Conservation (phyloP, 768 basidiomycete species). For the Termitomyces sp. region DNA sequence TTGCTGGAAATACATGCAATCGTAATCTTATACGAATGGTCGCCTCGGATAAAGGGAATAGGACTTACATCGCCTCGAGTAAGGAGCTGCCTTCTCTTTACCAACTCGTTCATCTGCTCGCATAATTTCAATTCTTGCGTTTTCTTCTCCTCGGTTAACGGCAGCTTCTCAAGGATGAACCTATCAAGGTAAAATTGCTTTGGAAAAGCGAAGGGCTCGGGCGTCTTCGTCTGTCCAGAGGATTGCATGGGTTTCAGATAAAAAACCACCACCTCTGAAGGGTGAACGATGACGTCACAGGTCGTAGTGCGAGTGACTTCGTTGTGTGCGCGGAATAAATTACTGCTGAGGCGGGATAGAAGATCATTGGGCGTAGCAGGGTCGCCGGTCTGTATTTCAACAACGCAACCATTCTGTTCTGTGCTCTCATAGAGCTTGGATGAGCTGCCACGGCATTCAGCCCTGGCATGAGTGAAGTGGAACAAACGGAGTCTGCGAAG, state of each 20-base stretch:
- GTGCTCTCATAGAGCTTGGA: slow-evolving; percentile 15
- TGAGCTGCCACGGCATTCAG: slow-evolving; percentile 26
- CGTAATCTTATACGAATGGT: neutral
- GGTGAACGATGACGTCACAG: slow-evolving; percentile 56
- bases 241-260: slow-evolving; percentile 25
- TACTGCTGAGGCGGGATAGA: slow-evolving; percentile 46
- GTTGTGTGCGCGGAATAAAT: slow-evolving; percentile 31
- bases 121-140: slow-evolving; percentile 33
- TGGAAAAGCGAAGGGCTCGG: slow-evolving; percentile 54
- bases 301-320: slow-evolving; percentile 21
- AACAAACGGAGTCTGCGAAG: slow-evolving; percentile 36
- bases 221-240: slow-evolving; percentile 18
- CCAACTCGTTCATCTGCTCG: slow-evolving; percentile 44
- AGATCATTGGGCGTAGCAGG: slow-evolving; percentile 47
- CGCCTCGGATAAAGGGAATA: neutral
- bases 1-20: slow-evolving; percentile 33
- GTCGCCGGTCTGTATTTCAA: slow-evolving; percentile 45
- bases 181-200: slow-evolving; percentile 67
- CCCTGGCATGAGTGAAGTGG: slow-evolving; percentile 50
- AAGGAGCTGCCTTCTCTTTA: slow-evolving; percentile 39
- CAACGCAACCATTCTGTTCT: slow-evolving; percentile 37
- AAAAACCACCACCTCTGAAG: slow-evolving; percentile 63
- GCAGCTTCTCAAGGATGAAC: slow-evolving; percentile 57
- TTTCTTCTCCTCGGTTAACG: slow-evolving; percentile 35
- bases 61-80: slow-evolving; percentile 51